Percentiles rank a stretch among this genome's conserved stretches.
Conservation (phyloP, 768 basidiomycete genomes). For the Leccinum barrowsii region DNA sequence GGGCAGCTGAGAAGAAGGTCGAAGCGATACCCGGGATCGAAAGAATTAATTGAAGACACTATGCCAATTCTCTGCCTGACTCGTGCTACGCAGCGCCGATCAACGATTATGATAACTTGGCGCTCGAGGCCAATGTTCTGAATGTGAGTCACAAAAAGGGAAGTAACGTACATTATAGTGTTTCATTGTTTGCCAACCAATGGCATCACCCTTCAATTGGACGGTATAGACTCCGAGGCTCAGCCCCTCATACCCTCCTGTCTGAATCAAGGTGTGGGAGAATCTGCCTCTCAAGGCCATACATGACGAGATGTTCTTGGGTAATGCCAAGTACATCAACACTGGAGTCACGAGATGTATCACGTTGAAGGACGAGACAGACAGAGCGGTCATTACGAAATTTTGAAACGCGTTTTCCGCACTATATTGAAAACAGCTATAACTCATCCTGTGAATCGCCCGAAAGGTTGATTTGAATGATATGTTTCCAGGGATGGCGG, state of each 20-base stretch:
- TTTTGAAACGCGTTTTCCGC: no score
- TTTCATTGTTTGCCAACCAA: not conserved
- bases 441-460: constrained; percentile 23
- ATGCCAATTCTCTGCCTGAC: no score
- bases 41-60: no score
- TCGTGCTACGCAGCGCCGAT: no score
- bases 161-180: constrained; percentile 1
- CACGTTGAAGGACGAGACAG: constrained; percentile 1
- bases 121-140: not conserved
- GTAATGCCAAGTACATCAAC: constrained; percentile 23
- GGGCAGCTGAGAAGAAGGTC: not conserved
- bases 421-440: no score
- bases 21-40: not conserved
- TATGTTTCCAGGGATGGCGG: constrained; percentile 13
- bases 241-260: constrained; percentile 30
- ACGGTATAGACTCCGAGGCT: constrained; percentile 33
- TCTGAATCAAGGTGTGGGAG: constrained; percentile 29
- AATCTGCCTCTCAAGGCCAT: constrained; percentile 24
- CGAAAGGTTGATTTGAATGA: constrained; percentile 26
- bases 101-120: not conserved
- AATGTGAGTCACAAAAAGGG: not conserved
- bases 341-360: constrained; percentile 32
- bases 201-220: constrained; percentile 8
- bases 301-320: constrained; percentile 17
- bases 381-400: constrained; percentile 11